phyloP scores from a whole-genome alignment of 768 basidiomycete genomes.

The Xerocomellus intermedius region DNA sequence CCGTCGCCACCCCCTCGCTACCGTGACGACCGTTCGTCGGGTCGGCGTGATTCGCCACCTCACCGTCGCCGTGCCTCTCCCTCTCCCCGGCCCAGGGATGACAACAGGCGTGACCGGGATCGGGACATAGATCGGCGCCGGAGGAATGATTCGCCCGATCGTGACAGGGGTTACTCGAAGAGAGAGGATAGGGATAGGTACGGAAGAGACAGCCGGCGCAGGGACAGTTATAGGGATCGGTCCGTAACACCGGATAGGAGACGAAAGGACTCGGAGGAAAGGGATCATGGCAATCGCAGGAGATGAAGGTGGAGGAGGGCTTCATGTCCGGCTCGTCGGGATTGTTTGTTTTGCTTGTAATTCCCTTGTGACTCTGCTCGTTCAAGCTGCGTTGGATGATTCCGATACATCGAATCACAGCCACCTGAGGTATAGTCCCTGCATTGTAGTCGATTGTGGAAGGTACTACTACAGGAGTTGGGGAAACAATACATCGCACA shows the following conservation, averaged over 20 bases:
- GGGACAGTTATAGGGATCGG: slow-evolving; percentile 18
- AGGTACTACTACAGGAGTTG: neutral
- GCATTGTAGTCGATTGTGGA: neutral
- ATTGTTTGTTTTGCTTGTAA: slow-evolving; percentile 1
- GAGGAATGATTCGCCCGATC: slow-evolving; percentile 27
- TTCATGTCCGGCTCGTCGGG: neutral
- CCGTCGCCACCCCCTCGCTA: slow-evolving; percentile 30
- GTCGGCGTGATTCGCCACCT: slow-evolving; percentile 28
- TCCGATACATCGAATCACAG: neutral
- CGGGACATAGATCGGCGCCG: slow-evolving; percentile 27
- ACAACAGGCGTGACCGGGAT: slow-evolving; percentile 18
- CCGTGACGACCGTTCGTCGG: slow-evolving; percentile 19
- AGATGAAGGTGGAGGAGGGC: slow-evolving; percentile 9
- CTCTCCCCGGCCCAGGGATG: slow-evolving; percentile 23
- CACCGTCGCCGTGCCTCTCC: slow-evolving; percentile 22
- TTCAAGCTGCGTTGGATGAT: neutral
- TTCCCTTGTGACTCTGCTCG: neutral
- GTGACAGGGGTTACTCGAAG: slow-evolving; percentile 15
- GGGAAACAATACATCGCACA: slow-evolving; percentile 7
- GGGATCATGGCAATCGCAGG: slow-evolving; percentile 19
- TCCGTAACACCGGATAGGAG: slow-evolving; percentile 28
- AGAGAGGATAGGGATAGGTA: slow-evolving; percentile 23
- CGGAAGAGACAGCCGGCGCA: slow-evolving; percentile 23
- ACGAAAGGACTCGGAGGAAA: slow-evolving; percentile 24
- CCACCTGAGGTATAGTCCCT: neutral